Percentiles rank a stretch among this genome's conserved stretches.
Evolutionary conservation across 768 basidiomycete genomes (phyloP).

Genomic region (Serpula lacrymans): DNA sequence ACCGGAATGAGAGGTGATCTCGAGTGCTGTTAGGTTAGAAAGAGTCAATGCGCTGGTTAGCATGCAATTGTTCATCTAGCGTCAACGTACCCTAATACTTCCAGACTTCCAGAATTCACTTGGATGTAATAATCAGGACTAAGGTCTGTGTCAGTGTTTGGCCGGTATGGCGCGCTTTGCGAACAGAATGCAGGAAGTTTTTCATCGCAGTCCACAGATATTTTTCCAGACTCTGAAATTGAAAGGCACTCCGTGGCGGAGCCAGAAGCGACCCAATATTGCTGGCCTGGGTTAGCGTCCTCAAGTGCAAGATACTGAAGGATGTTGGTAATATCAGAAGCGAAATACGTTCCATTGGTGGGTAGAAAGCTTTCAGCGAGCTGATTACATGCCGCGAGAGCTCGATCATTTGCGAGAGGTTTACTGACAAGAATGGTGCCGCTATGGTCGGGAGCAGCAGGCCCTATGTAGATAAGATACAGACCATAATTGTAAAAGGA

Average conservation of each 20-base stretch:
- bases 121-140: constrained; percentile 21
- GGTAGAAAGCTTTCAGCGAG: constrained; percentile 7
- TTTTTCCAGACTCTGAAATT: background rate
- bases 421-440: constrained; percentile 7
- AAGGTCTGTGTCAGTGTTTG: constrained; percentile 19
- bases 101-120: constrained; percentile 9
- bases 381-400: constrained; percentile 3
- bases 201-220: constrained; percentile 7
- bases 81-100: background rate
- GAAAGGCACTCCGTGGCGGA: background rate
- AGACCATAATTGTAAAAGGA: background rate
- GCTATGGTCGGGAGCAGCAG: constrained; percentile 6
- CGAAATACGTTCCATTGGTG: constrained; percentile 2
- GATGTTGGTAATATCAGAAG: constrained; percentile 1
- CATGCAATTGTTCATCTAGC: background rate
- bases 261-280: constrained; percentile 8
- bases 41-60: background rate
- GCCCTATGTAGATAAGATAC: background rate
- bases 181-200: constrained; percentile 25
- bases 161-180: constrained; percentile 26
- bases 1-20: constrained; percentile 47
- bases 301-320: constrained; percentile 2
- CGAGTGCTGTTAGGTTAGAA: constrained; percentile 38
- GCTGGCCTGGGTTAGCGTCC: constrained; percentile 1
- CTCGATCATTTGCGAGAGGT: constrained; percentile 3